Percentiles rank a stretch among this genome's conserved stretches.
Conservation (phyloP, 2,329 filamentous ascomycete species). For the Aureobasidium sp. region DNA sequence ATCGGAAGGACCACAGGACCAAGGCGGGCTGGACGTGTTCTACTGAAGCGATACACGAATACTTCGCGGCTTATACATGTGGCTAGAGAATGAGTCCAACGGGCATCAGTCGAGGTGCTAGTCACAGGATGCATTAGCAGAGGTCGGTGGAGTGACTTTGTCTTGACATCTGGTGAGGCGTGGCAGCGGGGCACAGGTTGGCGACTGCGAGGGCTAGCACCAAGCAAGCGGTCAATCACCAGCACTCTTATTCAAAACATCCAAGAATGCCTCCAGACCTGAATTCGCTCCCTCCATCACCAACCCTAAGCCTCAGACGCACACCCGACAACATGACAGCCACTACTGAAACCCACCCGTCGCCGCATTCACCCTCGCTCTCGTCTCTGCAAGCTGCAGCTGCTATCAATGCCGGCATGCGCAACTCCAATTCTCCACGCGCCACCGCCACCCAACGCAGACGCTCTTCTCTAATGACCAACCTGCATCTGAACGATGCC, state of each 20-base stretch:
- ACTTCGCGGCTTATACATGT: background rate
- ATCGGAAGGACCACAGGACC: background rate
- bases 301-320: constrained; percentile 24
- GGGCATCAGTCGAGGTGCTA: background rate
- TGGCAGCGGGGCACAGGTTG: background rate
- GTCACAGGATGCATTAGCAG: background rate
- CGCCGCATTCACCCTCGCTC: constrained; percentile 57
- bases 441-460: constrained; percentile 30
- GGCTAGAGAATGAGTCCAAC: background rate
- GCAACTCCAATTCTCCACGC: constrained; percentile 14
- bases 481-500: constrained; percentile 67
- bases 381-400: constrained; percentile 69
- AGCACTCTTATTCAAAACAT: background rate
- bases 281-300: constrained; percentile 52
- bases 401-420: constrained; percentile 58
- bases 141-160: background rate
- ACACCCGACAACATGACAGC: background rate
- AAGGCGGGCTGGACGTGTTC: background rate
- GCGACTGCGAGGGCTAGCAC: background rate
- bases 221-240: background rate
- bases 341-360: constrained; percentile 39
- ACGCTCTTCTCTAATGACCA: constrained; percentile 64
- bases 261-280: constrained; percentile 50
- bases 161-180: background rate
- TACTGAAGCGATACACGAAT: background rate